phyloP scores from a whole-genome alignment of 2,329 filamentous ascomycete genomes.

The Rhynchosporium secalis region DNA sequence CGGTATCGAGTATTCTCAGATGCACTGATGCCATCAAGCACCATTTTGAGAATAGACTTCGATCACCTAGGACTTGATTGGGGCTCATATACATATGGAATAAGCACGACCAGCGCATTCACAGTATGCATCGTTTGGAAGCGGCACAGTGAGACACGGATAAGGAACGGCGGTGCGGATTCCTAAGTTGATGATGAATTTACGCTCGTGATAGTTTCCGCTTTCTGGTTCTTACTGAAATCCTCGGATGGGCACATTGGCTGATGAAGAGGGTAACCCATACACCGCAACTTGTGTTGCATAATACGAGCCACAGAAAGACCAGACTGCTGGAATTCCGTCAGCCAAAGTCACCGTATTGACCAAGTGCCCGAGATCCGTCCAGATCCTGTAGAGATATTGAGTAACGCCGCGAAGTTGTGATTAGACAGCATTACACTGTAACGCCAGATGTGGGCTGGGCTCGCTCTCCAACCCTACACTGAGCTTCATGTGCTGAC shows the following conservation, averaged over 20 bases:
- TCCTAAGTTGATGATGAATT: constrained; percentile 16
- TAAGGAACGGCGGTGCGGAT: constrained; percentile 12
- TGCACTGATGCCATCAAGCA: background rate
- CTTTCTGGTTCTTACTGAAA: constrained; percentile 12
- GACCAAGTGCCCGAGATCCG: constrained; percentile 1
- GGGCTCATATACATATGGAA: constrained; percentile 4
- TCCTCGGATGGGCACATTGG: constrained; percentile 2
- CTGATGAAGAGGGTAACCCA: background rate
- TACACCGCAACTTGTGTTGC: constrained; percentile 12
- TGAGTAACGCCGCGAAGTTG: constrained; percentile 1
- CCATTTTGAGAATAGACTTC: background rate
- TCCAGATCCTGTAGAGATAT: background rate
- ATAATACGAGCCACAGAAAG: constrained; percentile 9
- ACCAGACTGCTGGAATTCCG: constrained; percentile 13
- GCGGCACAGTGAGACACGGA: constrained; percentile 13
- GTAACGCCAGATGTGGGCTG: constrained; percentile 2
- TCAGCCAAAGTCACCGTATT: constrained; percentile 7
- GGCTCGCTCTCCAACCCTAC: constrained; percentile 13
- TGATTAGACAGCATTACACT: constrained; percentile 9
- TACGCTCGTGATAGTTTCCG: constrained; percentile 15
- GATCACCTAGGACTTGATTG: constrained; percentile 10
- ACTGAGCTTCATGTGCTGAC: background rate
- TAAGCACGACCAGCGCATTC: constrained; percentile 23
- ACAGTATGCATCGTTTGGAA: constrained; percentile 22
- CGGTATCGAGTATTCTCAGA: constrained; percentile 9